Conservation (phyloP, 805 yeast species). For the Suhomyces xylopsoci region DNA sequence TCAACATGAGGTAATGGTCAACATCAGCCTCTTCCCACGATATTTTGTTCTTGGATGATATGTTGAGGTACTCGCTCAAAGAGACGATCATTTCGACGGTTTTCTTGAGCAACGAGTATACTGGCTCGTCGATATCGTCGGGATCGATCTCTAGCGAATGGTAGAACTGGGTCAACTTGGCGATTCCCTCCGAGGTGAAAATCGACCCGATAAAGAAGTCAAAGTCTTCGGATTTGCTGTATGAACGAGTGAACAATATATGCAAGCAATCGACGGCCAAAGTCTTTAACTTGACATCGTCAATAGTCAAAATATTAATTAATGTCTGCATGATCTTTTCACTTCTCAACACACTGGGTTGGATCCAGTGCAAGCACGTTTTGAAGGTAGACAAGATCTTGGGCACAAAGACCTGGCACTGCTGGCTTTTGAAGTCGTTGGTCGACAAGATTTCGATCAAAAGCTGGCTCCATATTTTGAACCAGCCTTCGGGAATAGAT, state of each 20-base stretch:
- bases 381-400: conserved; percentile 79
- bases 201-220: conserved; percentile 75
- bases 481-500: conserved; percentile 81
- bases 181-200: conserved; percentile 71
- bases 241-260: conserved; percentile 77
- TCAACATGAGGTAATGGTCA: conserved; percentile 65
- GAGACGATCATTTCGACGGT: conserved; percentile 92
- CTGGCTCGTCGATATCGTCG: conserved; percentile 72
- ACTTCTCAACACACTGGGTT: conserved; percentile 67
- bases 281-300: conserved; percentile 67
- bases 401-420: conserved; percentile 49
- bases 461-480: conserved; percentile 59
- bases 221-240: conserved; percentile 64
- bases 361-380: conserved; percentile 88
- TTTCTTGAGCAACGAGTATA: conserved; percentile 81
- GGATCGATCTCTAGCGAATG: conserved; percentile 57
- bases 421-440: conserved; percentile 23
- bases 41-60: conserved; percentile 38
- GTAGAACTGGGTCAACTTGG: conserved; percentile 63
- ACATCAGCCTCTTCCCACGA: conserved; percentile 60
- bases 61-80: conserved; percentile 71
- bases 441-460: conserved; percentile 32
- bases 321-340: conserved; percentile 66
- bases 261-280: conserved; percentile 90
- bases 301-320: conserved; percentile 53